Evolutionary conservation across 129 eudicot species (phyloP).

Genomic region (Arctium lappa): DNA sequence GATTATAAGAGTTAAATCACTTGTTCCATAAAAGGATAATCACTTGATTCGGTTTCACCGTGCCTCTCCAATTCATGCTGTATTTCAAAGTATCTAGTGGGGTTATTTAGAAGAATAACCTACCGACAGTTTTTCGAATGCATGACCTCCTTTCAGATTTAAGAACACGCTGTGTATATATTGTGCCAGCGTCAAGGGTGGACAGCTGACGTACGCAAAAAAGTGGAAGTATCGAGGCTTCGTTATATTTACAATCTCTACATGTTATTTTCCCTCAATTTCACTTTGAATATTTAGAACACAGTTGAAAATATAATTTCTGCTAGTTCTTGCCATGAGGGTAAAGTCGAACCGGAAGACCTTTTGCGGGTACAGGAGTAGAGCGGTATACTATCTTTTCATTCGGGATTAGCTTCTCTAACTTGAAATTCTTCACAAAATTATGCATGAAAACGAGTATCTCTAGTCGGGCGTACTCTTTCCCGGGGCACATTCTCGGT

Average conservation of each 20-base stretch:
- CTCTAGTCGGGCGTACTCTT: conserved; percentile 46
- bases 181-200: not conserved
- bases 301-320: not conserved
- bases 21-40: not conserved
- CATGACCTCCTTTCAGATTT: not conserved
- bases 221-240: not conserved
- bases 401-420: conserved; percentile 25
- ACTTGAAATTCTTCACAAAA: conserved; percentile 32
- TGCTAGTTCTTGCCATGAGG: conserved; percentile 26
- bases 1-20: not conserved
- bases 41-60: not conserved
- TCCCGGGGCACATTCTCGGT: conserved; percentile 46
- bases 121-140: too few relatives aligned
- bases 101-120: not conserved
- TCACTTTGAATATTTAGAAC: not conserved
- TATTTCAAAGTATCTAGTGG: too few relatives aligned
- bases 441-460: conserved; percentile 45
- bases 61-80: not conserved
- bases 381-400: conserved; percentile 38
- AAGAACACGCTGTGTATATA: not conserved
- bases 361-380: conserved; percentile 36
- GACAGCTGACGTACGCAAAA: not conserved
- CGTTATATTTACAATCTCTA: not conserved
- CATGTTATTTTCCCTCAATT: not conserved
- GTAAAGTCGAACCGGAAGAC: conserved; percentile 36